phyloP scores from a whole-genome alignment of 2,329 filamentous ascomycete genomes.

The Amesomyces nigricolor region DNA sequence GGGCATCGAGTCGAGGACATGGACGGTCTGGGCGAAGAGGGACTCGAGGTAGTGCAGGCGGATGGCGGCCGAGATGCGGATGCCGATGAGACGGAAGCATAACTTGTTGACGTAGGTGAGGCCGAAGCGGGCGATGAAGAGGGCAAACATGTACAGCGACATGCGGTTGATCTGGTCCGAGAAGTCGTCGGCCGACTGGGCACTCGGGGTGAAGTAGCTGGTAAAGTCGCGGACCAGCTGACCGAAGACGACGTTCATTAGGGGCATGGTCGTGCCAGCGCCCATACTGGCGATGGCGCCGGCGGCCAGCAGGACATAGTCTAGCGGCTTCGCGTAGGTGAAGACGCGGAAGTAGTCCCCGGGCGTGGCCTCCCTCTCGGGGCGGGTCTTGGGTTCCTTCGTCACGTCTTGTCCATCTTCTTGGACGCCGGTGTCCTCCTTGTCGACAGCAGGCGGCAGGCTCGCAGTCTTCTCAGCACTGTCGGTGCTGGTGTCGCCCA shows the following conservation, averaged over 20 bases:
- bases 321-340: conserved; percentile 48
- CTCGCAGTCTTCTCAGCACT: neutral
- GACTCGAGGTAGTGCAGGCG: conserved; percentile 59
- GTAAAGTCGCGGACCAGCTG: conserved; percentile 47
- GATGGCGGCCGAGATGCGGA: conserved; percentile 55
- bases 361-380: conserved; percentile 42
- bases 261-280: conserved; percentile 49
- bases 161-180: conserved; percentile 38
- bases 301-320: conserved; percentile 43
- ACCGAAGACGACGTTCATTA: conserved; percentile 58
- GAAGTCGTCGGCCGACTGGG: conserved; percentile 36
- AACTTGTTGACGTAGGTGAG: conserved; percentile 54
- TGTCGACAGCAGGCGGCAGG: neutral
- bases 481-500: conserved; percentile 11
- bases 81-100: conserved; percentile 55
- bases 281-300: conserved; percentile 46
- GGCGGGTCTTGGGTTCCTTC: conserved; percentile 31
- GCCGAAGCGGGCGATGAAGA: conserved; percentile 62
- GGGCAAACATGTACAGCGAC: conserved; percentile 61
- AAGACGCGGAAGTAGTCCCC: conserved; percentile 49
- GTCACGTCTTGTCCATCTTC: neutral
- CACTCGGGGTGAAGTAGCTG: conserved; percentile 32
- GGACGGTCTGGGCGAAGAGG: conserved; percentile 60
- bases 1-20: conserved; percentile 61
- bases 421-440: conserved; percentile 5